A percentile compares a stretch with the other conserved stretches of the same genome.
Evolutionary conservation across 306 rosid species (phyloP).

Genomic region (Medicago truncatula): DNA sequence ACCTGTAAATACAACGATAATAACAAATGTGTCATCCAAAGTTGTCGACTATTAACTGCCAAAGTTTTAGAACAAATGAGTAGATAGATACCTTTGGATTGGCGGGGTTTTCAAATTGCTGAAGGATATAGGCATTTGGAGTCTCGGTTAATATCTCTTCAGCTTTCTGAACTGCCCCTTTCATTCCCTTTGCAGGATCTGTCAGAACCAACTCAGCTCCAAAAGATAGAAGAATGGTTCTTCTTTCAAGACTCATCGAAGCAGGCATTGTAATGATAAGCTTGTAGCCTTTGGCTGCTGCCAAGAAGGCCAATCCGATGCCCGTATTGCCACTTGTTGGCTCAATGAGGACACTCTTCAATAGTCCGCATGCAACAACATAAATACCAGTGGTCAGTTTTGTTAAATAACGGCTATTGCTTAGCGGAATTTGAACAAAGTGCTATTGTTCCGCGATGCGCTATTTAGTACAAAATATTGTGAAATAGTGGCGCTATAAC

Average conservation of each 20-base stretch:
- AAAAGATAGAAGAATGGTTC: constrained; percentile 69
- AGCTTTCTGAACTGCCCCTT: constrained; percentile 85
- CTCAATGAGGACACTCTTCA: constrained; percentile 75
- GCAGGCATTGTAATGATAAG: constrained; percentile 84
- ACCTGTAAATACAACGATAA: constrained; percentile 45
- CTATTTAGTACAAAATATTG: no score
- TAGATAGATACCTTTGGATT: constrained; percentile 70
- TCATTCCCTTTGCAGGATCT: constrained; percentile 82
- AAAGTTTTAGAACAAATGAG: constrained; percentile 8
- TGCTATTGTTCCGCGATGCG: no score
- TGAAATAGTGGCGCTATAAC: no score
- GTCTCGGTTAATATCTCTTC: constrained; percentile 79
- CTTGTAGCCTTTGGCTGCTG: constrained; percentile 73
- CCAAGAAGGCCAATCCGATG: constrained; percentile 81
- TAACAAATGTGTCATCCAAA: constrained; percentile 4
- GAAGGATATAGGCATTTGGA: constrained; percentile 72
- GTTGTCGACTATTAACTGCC: constrained; percentile 9
- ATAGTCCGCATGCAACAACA: constrained; percentile 23
- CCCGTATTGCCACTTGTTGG: constrained; percentile 69
- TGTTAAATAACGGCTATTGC: no score
- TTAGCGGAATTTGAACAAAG: no score
- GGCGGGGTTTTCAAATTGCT: constrained; percentile 85
- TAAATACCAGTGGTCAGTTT: background rate
- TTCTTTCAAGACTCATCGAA: constrained; percentile 84
- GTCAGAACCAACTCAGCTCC: constrained; percentile 84